Base-by-base conservation (phyloP, 306 rosid species). In the Rubus parviflorus region DNA sequence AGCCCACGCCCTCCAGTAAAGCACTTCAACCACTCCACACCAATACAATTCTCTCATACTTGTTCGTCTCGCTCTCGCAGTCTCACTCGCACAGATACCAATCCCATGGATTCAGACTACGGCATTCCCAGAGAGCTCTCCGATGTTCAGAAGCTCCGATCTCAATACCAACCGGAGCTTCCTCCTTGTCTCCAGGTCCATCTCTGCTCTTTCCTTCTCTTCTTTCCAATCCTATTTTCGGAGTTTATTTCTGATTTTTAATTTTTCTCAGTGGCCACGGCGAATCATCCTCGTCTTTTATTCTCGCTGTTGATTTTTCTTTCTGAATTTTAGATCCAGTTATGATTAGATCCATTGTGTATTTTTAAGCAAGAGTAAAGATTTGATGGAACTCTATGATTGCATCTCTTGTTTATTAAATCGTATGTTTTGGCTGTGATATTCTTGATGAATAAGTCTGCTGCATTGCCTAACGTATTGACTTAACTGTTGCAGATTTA, bases 51-150 rank as follows among this genome's bases (percentile, higher is more conserved):
- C 52, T 54, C 65, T 19, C 51, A 25, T 40, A 48, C 42, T 69
- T 58, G 8, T n/a, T 46, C 57, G 13, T n/a, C 40, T 2, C 54
- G 0, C 2, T 10, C 22, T 7, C 58, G 57, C 6, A 52, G 15
- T 40, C 46, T 40, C 70, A 8, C n/a, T n/a, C n/a, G n/a, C n/a
- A n/a, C n/a, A n/a, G n/a, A n/a, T n/a, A n/a, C 22, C 76, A 1
- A 1, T 15, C 41, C 53, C 54, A 89, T 89, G 94, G 96, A 94
- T 83, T 94, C 98, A 62, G 97, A 94, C 70, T 94, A 94, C 83
- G 96, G 97, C 84, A 90, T 91, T 77, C 94, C 96, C 56, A 87
- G 98, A 68, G 91, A 94, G 54, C 98, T 94, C 85, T 94, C 98
- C 60, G 98, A 84, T 84, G 94, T 94, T 56, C 97, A 94, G 80